Base-by-base conservation (phyloP, 306 rosid genomes). In the Purshia tridentata region DNA sequence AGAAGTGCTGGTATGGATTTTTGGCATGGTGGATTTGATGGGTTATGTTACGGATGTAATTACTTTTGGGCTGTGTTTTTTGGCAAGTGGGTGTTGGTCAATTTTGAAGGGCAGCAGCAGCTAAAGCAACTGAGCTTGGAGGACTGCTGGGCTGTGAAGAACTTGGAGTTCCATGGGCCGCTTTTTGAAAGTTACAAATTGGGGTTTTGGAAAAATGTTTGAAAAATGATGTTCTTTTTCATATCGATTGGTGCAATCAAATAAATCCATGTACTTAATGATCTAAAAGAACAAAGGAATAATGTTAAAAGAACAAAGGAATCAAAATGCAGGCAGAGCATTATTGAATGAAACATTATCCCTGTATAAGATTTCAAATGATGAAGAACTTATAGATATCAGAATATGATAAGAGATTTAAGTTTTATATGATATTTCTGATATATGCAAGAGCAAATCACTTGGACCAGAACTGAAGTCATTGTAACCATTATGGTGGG, bases 91-190 rank as follows among this genome's bases (percentile, higher is more conserved):
- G 35, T n/a, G 35, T 29, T 15, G 39, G 47, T 5, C 52, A 29
- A 4, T 22, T 9, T 54, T 54, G 64, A 40, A 39, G 74, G 39
- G 50, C 53, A 54, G 65, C 61, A 69, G 73, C 54, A 20, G 4
- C 1, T 8, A 44, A 44, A 44, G 23, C 22, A 61, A 61, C 6
- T 8, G 22, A 61, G 66, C 35, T 29, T 29, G 66, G 39, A 61
- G 47, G 66, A 61, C 22, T 44, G 5, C 4, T 29, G 35, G 35
- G 35, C 35, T 29, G 1, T 9, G 11, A 4, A 39, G 13, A 35
- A 4, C n/a, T 16, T 40, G 35, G 65, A 29, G 35, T 29, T 29
- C 2, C 35, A 29, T 29, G 35, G 35, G 35, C 35, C 2, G 35
- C 35, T 44, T 53, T 54, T 68, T 40, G 22, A 4, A 52, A 52